Base-by-base conservation (phyloP, 1,139 yeast genomes). In the Pichia sp. region DNA sequence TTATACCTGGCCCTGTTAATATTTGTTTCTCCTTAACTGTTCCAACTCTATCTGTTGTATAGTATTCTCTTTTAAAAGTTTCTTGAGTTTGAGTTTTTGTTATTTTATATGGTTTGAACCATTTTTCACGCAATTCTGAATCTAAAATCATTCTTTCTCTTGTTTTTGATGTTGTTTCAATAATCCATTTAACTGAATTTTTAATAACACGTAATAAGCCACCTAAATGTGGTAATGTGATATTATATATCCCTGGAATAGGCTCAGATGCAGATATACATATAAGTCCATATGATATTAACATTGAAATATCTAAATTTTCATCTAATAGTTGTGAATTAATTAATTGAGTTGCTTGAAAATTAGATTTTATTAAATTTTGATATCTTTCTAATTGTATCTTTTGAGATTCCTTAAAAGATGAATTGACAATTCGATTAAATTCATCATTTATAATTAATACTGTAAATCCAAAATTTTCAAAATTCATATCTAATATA, bases 211-310 rank as follows among this genome's bases (percentile, higher is more conserved):
- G 74, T 42, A 76, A 66, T 50, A 66, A 76, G 0, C 76, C 69
- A 3, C 84, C 94, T 56, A 82, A 71, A 50, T 73, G 74, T 0
- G 94, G 94, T 26, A 77, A 68, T 2, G 85, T 68, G 3, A 84
- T 59, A 24, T 73, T 67, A 58, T 77, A 73, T 51, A 43, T 24
- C 1, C 46, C 46, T n/a, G 35, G 23, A 6, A 30, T 26, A 16
- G 40, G 7, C n/a, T 26, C 28, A n/a, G 35, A 20, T 4, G 20
- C 12, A 4, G 47, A 37, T n/a, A 46, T 46, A 29, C 47, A 43
- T 4, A 46, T 43, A 8, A 46, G 25, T 2, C 47, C 46, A 26
- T 35, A 30, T 4, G 36, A 20, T 3, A 46, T 46, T 8, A 46
- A 25, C 4, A 24, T 20, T 10, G 47, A 33, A 22, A 31, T 39